Conservation (phyloP, 805 yeast species). For the Sungouiozyma ichnusensis region DNA sequence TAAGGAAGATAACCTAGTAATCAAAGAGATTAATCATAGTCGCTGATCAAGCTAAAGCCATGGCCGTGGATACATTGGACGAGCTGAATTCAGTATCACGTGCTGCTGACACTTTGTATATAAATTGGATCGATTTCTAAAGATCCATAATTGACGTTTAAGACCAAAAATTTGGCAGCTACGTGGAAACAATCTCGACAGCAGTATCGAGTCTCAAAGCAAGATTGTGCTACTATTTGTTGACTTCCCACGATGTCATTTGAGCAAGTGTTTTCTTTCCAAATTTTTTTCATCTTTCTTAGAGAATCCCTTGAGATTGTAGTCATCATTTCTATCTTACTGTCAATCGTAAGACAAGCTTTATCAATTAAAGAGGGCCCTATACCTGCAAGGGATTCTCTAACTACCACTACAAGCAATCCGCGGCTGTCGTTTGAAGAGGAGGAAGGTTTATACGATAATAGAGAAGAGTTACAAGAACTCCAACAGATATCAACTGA, state of each 20-base stretch:
- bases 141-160: neutral
- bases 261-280: conserved; percentile 54
- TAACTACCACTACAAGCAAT: neutral
- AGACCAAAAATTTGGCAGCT: no score
- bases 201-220: no score
- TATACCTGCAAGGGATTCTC: neutral
- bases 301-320: conserved; percentile 70
- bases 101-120: neutral
- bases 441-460: conserved; percentile 23
- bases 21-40: no score
- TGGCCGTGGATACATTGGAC: no score
- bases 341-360: conserved; percentile 61
- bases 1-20: no score
- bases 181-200: no score
- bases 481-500: conserved; percentile 8
- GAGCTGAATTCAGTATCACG: neutral
- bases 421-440: conserved; percentile 12
- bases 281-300: conserved; percentile 61
- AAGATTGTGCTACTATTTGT: no score
- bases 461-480: conserved; percentile 4
- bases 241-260: conserved; percentile 23
- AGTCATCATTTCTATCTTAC: conserved; percentile 60
- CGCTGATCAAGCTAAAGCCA: no score
- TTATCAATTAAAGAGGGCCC: conserved; percentile 29
- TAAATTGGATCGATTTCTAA: neutral